Evolutionary conservation across 371 early-diverging fungal species (phyloP), one percentile per base, ranked within the genome.

Genomic region (Haplosporangium sp.): DNA sequence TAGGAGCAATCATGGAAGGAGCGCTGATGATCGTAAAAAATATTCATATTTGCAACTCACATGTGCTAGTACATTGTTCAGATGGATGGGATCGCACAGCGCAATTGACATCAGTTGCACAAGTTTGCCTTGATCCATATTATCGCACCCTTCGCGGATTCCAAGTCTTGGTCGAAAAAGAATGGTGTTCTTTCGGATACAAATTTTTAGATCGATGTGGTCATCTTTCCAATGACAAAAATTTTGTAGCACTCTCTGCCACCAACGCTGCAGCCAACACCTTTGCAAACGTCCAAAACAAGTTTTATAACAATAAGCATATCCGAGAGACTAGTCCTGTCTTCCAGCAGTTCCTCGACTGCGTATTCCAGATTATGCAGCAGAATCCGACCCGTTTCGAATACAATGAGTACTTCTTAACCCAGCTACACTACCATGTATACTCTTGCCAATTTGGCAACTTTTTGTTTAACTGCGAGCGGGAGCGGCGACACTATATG

Each of bases 31-130:
- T 99, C 62, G 94, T 97, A n/a, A 89, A 93, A 63, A 91, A 88
- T 59, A 88, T 98, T 2, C 92, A 95, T 74, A 82, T 91, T 2
- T 84, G 86, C 38, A 92, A 91, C 62, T 88, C 92, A 1, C 97
- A 98, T 71, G 97, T 96, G 3, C 87, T 99, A 39, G 96, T 99
- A 3, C 99, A 99, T 77, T 99, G 99, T 87, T 96, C 96, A n/a
- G 99, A 99, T 83, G 99, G 99, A 9, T 99, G 99, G 99, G 99
- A 99, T 84, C 92, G 99, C 48, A 99, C 99, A 0, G 94, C 97
- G 3, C 99, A 99, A 79, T 83, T 98, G 53, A 94, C 94, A 2
- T 92, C 96, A 5, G 84, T 97, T 35, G 89, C 98, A 45, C 93
- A 94, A 73, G 83, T 99, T 34, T 97, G 97, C 67, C 84, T 98